phyloP scores from a whole-genome alignment of 805 yeast species.

The Saccharomycopsis sp. region DNA sequence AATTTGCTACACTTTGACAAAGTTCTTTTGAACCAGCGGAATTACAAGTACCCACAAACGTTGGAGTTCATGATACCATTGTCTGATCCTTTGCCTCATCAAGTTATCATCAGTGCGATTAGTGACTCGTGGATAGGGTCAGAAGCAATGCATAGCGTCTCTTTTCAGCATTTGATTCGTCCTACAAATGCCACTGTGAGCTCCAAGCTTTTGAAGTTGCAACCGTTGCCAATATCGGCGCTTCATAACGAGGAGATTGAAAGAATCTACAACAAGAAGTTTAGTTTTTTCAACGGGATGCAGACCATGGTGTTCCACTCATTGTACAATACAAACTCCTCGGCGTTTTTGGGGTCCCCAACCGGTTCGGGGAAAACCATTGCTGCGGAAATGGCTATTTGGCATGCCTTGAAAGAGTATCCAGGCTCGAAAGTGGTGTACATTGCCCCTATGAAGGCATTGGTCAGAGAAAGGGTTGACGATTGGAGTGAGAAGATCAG shows the following conservation, averaged over 20 bases:
- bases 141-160: constrained; percentile 64
- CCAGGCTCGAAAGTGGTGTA: constrained; percentile 78
- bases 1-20: constrained; percentile 76
- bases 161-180: constrained; percentile 81
- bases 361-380: constrained; percentile 98
- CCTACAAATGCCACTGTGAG: constrained; percentile 83
- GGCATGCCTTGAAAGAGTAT: constrained; percentile 84
- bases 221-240: constrained; percentile 81
- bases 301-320: constrained; percentile 96
- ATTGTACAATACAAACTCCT: constrained; percentile 66
- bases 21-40: constrained; percentile 55
- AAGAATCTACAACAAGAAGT: constrained; percentile 53
- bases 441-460: constrained; percentile 85
- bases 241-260: constrained; percentile 62
- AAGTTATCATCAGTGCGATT: constrained; percentile 65
- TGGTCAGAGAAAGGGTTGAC: constrained; percentile 74
- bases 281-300: constrained; percentile 93
- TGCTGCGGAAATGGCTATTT: constrained; percentile 92
- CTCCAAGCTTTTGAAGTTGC: constrained; percentile 68
- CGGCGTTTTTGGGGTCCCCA: constrained; percentile 92
- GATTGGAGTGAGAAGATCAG: constrained; percentile 61
- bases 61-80: constrained; percentile 91
- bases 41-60: constrained; percentile 48
- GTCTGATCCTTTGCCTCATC: constrained; percentile 83
- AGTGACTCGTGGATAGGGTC: constrained; percentile 90